Percentiles rank a stretch among this genome's conserved stretches.
These are phyloP conservation scores for Leccinum obscurum DNA, from an alignment of 768 basidiomycete species.

Conservation along the genomic window DNA sequence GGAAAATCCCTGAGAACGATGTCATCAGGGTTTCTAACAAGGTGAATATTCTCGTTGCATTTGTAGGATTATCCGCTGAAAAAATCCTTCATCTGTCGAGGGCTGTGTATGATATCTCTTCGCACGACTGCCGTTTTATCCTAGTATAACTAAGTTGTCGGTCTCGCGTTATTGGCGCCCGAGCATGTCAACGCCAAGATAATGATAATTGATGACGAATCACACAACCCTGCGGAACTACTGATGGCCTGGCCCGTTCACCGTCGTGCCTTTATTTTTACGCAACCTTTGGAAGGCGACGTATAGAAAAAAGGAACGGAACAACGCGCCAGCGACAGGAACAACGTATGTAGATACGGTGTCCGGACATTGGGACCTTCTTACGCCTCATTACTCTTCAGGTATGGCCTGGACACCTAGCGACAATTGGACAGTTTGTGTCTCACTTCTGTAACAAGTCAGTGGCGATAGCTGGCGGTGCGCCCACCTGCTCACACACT, in stretches of 20 bases:
- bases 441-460: background rate
- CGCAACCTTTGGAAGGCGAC: background rate
- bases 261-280: background rate
- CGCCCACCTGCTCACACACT: background rate
- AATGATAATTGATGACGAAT: background rate
- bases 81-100: background rate
- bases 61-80: background rate
- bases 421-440: too few species aligned
- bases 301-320: background rate
- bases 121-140: background rate
- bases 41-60: background rate
- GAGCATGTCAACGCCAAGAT: background rate
- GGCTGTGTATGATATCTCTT: background rate
- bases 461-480: background rate
- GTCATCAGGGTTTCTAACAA: background rate
- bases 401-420: background rate
- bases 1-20: background rate
- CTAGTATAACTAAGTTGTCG: background rate
- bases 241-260: background rate
- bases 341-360: background rate
- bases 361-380: background rate
- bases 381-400: background rate
- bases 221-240: background rate
- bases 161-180: background rate
- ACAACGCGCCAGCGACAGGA: background rate